phyloP scores from a whole-genome alignment of 139 green algal genomes.

The Closterium sp. region DNA sequence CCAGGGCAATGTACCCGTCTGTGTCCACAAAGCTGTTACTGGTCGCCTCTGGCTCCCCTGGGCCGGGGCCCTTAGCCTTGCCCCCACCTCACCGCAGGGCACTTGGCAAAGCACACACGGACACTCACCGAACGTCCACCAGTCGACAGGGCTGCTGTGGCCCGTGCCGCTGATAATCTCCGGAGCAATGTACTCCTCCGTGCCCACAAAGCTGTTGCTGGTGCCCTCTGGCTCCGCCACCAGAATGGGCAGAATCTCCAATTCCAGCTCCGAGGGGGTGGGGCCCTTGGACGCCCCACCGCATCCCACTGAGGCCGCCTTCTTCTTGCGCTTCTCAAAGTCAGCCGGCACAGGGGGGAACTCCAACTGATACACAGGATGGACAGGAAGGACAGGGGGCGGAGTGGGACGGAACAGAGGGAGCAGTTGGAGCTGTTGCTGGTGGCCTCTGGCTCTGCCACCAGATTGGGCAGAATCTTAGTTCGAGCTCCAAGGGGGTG shows the following conservation, averaged over 20 bases:
- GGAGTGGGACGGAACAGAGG: constrained; percentile 49
- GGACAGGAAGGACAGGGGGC: too few species aligned
- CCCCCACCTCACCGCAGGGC: too few species aligned
- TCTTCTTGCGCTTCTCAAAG: constrained; percentile 28
- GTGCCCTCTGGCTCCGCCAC: constrained; percentile 77
- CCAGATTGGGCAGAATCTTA: constrained; percentile 7
- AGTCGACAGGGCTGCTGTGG: constrained; percentile 44
- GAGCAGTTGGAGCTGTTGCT: too few species aligned
- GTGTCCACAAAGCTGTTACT: constrained; percentile 92
- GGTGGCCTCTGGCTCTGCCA: constrained; percentile 67
- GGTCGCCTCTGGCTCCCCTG: constrained; percentile 75
- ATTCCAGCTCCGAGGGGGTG: neutral
- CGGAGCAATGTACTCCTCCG: constrained; percentile 82
- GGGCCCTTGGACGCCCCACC: neutral
- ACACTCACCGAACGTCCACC: constrained; percentile 42
- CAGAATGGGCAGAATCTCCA: constrained; percentile 5
- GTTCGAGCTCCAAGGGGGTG: too few species aligned
- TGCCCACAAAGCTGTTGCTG: constrained; percentile 91
- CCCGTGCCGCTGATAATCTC: constrained; percentile 45
- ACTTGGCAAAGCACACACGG: neutral
- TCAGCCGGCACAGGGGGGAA: neutral
- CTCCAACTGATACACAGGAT: neutral
- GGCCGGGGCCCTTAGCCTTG: too few species aligned
- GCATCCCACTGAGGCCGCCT: neutral
- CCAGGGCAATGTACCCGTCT: constrained; percentile 80